A percentile compares a stretch with the other conserved stretches of the same genome.
Evolutionary conservation across 2,329 filamentous ascomycete genomes (phyloP).

Genomic region (Monilinia laxa): DNA sequence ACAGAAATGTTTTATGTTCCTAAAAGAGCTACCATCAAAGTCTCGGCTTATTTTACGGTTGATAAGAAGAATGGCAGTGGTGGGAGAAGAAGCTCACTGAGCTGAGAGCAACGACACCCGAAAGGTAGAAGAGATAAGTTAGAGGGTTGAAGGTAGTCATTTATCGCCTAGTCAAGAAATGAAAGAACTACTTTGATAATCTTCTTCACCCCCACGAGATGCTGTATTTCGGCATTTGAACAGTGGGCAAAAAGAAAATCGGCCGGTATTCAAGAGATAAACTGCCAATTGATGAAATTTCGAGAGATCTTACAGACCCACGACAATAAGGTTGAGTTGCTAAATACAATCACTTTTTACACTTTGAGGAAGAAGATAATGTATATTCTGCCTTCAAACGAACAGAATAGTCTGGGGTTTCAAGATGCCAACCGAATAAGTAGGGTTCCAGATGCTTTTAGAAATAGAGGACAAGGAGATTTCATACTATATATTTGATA

Average conservation of each 20-base stretch:
- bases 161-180: not conserved
- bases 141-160: not conserved
- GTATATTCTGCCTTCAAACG: not conserved
- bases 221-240: not conserved
- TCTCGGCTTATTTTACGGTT: too few species aligned
- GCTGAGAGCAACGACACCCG: not conserved
- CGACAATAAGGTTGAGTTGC: not conserved
- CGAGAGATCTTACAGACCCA: not conserved
- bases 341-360: not conserved
- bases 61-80: too few species aligned
- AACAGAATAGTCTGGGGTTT: too few species aligned
- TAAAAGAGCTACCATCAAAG: too few species aligned
- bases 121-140: not conserved
- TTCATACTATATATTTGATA: too few species aligned
- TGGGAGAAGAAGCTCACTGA: not conserved
- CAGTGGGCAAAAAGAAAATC: not conserved
- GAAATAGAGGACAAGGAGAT: too few species aligned
- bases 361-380: not conserved
- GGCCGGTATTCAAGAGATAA: not conserved
- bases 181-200: rapidly evolving
- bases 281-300: not conserved
- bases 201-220: not conserved
- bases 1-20: too few species aligned
- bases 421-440: not conserved
- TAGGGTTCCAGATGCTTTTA: not conserved